phyloP scores from a whole-genome alignment of 75 land plant genomes.

The Larix kaempferi region DNA sequence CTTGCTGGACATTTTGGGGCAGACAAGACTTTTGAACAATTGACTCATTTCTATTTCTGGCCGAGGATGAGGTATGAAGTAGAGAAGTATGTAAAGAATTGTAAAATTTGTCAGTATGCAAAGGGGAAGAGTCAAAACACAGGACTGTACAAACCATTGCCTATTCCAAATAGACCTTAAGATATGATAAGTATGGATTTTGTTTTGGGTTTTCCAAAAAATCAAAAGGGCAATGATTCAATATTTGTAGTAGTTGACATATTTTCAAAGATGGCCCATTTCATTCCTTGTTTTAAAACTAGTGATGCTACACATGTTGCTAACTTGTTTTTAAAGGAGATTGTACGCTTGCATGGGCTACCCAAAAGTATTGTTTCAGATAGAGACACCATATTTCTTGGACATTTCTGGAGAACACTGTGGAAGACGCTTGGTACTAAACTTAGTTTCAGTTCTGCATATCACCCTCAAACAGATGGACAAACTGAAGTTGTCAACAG shows the following conservation, averaged over 20 bases:
- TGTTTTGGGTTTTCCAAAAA: conserved; percentile 6
- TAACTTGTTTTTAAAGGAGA: not conserved
- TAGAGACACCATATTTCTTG: conserved; percentile 26
- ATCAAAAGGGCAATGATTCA: not conserved
- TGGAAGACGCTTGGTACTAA: not conserved
- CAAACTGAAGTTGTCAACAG: not conserved
- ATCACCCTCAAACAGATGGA: not conserved
- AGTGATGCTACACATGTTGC: conserved; percentile 1
- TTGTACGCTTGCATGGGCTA: conserved; percentile 12
- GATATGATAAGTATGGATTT: conserved; percentile 8
- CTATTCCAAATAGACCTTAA: conserved; percentile 5
- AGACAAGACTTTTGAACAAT: not conserved
- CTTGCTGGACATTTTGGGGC: too few species aligned
- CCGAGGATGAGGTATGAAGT: not conserved
- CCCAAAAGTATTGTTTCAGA: conserved; percentile 15
- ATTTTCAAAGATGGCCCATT: conserved; percentile 15
- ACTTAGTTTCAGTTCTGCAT: not conserved
- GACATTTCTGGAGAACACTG: conserved; percentile 13
- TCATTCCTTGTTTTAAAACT: conserved; percentile 11
- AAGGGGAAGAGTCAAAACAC: not conserved
- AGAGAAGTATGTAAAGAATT: conserved; percentile 4
- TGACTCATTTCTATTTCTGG: not conserved
- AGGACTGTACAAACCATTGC: not conserved
- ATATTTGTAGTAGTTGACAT: conserved; percentile 16
- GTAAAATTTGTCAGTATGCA: conserved; percentile 7